Conservation (phyloP, 352 stramenopile genomes). For the Phytophthora sp. region DNA sequence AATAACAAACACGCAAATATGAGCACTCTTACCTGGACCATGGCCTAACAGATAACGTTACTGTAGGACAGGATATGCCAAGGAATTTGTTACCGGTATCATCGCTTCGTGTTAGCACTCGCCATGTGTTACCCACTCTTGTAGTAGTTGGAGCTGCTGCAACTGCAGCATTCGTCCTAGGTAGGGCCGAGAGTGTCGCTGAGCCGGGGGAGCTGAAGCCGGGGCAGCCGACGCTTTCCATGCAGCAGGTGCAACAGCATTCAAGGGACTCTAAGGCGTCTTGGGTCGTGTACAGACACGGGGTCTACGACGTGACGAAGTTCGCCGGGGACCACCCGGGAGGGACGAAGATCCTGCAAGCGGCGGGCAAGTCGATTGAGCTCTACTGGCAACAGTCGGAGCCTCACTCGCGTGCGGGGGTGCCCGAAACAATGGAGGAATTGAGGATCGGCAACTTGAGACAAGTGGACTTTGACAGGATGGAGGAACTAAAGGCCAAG, state of each 20-base stretch:
- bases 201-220: constrained; percentile 5
- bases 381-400: constrained; percentile 34
- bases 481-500: constrained; percentile 17
- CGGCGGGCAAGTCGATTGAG: constrained; percentile 29
- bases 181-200: neutral
- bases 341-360: constrained; percentile 25
- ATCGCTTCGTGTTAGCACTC: constrained; percentile 4
- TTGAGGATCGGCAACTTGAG: constrained; percentile 31
- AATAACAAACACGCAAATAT: too few relatives aligned
- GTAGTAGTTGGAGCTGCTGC: neutral
- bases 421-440: constrained; percentile 16
- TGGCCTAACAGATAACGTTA: too few relatives aligned
- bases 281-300: constrained; percentile 31
- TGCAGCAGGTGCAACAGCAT: constrained; percentile 27
- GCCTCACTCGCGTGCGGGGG: constrained; percentile 10
- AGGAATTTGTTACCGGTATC: neutral
- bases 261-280: neutral
- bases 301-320: constrained; percentile 36
- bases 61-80: too few relatives aligned
- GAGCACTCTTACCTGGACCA: too few relatives aligned
- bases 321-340: constrained; percentile 23
- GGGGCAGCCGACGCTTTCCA: constrained; percentile 25
- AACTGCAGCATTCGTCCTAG: neutral
- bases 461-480: constrained; percentile 19
- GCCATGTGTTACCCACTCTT: constrained; percentile 4